Conservation (phyloP, 208 protist genomes). For the Novymonas esmeraldas region DNA sequence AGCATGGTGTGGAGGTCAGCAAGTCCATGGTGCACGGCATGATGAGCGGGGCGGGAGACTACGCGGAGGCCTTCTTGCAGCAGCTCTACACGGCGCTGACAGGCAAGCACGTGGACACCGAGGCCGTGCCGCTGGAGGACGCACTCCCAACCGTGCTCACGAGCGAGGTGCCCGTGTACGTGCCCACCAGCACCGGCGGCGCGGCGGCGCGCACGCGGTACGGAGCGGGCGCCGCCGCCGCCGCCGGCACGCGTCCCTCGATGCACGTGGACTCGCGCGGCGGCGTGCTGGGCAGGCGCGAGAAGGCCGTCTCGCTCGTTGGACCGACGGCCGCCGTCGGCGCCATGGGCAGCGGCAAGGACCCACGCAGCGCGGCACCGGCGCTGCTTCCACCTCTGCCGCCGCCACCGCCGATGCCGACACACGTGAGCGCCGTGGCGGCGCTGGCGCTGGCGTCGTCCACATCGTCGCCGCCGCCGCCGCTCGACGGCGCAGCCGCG, state of each 20-base stretch:
- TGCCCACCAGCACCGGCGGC: slow-evolving; percentile 19
- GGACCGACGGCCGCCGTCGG: background rate
- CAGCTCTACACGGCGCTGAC: slow-evolving; percentile 87
- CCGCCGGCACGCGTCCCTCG: background rate
- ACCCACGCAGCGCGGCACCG: background rate
- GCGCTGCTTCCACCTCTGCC: slow-evolving; percentile 2
- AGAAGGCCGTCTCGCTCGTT: background rate
- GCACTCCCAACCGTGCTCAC: slow-evolving; percentile 33
- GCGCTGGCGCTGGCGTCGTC: background rate
- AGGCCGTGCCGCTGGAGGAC: slow-evolving; percentile 43
- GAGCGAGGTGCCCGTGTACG: slow-evolving; percentile 24
- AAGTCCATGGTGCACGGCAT: slow-evolving; percentile 83
- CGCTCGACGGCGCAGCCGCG: background rate
- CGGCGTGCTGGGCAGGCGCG: background rate
- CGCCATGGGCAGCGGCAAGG: background rate
- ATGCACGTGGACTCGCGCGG: background rate
- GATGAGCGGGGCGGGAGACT: slow-evolving; percentile 65
- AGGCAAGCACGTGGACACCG: slow-evolving; percentile 34
- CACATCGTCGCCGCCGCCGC: background rate
- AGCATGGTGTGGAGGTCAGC: slow-evolving; percentile 65
- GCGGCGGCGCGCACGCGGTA: slow-evolving; percentile 11
- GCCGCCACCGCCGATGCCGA: background rate
- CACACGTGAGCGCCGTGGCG: background rate
- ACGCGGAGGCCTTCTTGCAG: slow-evolving; percentile 71
- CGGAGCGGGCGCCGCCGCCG: background rate